phyloP scores from a whole-genome alignment of 805 yeast genomes.

The Saccharomycopsis schoenii region DNA sequence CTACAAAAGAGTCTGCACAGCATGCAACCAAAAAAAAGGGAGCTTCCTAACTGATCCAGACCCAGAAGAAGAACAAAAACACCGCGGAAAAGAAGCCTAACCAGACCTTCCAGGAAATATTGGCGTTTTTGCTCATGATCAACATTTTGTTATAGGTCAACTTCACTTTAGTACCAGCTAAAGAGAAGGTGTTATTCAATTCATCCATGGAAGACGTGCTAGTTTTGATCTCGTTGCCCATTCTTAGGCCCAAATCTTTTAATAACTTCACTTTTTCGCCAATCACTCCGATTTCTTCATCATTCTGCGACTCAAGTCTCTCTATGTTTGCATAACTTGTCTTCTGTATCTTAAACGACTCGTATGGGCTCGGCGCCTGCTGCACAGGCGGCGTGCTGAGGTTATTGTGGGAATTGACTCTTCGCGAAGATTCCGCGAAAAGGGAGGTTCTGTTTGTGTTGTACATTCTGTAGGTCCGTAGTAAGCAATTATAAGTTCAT shows the following conservation, averaged over 20 bases:
- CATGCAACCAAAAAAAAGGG: too few species aligned
- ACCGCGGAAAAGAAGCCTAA: constrained; percentile 26
- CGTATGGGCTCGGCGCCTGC: constrained; percentile 28
- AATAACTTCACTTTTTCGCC: constrained; percentile 26
- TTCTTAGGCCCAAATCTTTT: constrained; percentile 27
- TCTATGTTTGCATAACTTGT: constrained; percentile 29
- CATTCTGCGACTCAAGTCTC: constrained; percentile 30
- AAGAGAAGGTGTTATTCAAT: constrained; percentile 12
- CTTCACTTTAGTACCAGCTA: constrained; percentile 24
- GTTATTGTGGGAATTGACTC: neutral
- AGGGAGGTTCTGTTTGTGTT: constrained; percentile 12
- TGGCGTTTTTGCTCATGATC: constrained; percentile 29
- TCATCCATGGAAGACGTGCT: constrained; percentile 13
- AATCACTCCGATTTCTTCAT: constrained; percentile 29
- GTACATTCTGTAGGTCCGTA: neutral
- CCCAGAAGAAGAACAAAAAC: constrained; percentile 28
- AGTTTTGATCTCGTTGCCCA: constrained; percentile 30
- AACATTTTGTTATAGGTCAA: constrained; percentile 28
- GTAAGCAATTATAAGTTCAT: neutral
- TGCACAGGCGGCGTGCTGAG: neutral
- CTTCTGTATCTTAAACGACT: constrained; percentile 16
- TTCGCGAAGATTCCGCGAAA: constrained; percentile 5
- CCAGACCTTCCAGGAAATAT: constrained; percentile 31
- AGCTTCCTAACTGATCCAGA: constrained; percentile 11
- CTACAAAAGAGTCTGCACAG: neutral